Base-by-base conservation (phyloP, 2,329 filamentous ascomycete species). In the Sclerotinia minor region DNA sequence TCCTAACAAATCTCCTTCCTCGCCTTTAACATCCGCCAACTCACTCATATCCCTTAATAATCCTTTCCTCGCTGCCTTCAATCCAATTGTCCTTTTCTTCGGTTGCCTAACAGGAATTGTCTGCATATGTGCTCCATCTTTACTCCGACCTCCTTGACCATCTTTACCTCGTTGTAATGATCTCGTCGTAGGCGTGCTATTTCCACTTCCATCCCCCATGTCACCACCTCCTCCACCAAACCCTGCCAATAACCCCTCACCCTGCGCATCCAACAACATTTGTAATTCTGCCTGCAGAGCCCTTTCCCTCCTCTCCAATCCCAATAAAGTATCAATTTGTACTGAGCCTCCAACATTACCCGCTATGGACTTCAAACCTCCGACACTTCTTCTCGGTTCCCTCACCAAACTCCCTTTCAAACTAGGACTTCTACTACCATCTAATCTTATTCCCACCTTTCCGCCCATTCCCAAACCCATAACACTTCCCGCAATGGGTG, bases 11-110 rank as follows among this genome's bases (percentile, higher is more conserved):
- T 82, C 81, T n/a, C 87, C 81, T 78, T 93, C 89, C 68, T 92
- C 89, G 4, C 81, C 80, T 75, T 92, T 92, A 35, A 94, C 79
- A 11, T 83, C 83, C 0, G 85, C 86, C 6, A 94, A 79, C 65
- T 87, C 85, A 3, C 83, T 80, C 76, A 94, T 90, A 60, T 85
- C 83, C 61, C 82, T 83, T 21, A 85, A 82, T 9, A 94, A 83
- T 0, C 87, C 89, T 38, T 83, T 82, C n/a, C 91, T 83, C 1
- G 89, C 89, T 24, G 84, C 83, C 38, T 83, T 82, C 19, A 93
- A 80, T 0, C 87, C 84, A 11, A 85, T 76, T 47, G 83, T 85
- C 67, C 72, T 82, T 54, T 79, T 78, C 41, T 80, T 80, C 0
- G 87, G 87, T 71, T 89, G 87, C 38, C 83, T 83, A 49, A 87